Evolutionary conservation across 2,329 filamentous ascomycete species (phyloP).

Genomic region (Onygenales sp.): DNA sequence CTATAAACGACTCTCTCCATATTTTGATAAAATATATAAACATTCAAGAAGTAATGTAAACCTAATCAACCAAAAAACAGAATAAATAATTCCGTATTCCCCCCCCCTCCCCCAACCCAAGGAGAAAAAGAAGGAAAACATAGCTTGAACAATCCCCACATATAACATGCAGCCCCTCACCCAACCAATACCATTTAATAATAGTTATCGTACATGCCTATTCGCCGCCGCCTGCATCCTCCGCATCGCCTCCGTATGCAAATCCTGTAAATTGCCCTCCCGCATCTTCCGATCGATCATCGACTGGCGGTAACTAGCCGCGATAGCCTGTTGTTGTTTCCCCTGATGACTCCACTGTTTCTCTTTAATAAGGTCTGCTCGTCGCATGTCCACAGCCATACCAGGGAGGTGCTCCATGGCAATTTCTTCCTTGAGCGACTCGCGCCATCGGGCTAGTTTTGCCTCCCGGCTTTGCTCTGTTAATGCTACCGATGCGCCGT

Average conservation of each 20-base stretch:
- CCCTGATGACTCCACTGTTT: constrained; percentile 53
- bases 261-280: constrained; percentile 61
- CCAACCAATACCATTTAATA: no score
- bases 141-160: not conserved
- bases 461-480: constrained; percentile 30
- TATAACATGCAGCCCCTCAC: not conserved
- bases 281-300: constrained; percentile 68
- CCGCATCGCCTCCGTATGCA: constrained; percentile 70
- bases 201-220: constrained; percentile 15
- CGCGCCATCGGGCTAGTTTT: constrained; percentile 58
- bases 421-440: constrained; percentile 56
- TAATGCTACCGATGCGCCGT: not conserved
- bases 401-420: constrained; percentile 25
- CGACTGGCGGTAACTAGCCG: constrained; percentile 50
- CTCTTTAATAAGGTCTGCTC: constrained; percentile 46
- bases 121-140: not conserved
- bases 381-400: constrained; percentile 26
- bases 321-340: constrained; percentile 48
- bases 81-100: not conserved
- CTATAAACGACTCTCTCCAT: no score
- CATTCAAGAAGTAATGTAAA: not conserved
- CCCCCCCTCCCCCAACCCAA: not conserved
- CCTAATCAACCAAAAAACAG: not conserved
- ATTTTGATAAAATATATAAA: not conserved
- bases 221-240: constrained; percentile 61